Evolutionary conservation across 2,329 filamentous ascomycete genomes (phyloP), one percentile per base, ranked within the genome.

Genomic region (Kalmusia sp.): DNA sequence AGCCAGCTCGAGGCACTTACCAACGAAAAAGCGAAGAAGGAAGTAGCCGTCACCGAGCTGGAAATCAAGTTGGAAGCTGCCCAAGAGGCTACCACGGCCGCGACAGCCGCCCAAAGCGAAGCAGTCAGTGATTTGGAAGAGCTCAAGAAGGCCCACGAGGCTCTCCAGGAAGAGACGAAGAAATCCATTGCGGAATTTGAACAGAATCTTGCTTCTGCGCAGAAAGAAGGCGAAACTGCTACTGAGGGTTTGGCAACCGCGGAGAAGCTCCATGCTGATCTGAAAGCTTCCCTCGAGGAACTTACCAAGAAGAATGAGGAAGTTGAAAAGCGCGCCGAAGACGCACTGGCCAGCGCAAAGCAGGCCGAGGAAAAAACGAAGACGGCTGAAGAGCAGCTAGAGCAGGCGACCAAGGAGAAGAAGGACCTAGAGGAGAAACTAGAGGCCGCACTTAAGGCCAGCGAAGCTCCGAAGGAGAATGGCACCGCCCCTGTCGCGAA

Each of bases 11-110:
- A 48, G 3, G 33, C 43, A 11, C 40, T 61, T 14, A 66, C 63
- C 51, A 58, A 59, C 45, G 58, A 63, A 22, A 57, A 65, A 30
- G 63, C 45, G 21, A 35, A 44, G 25, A 45, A 49, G 17, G 27
- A 53, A 19, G 43, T 27, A 40, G 54, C 57, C 19, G 44, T 49
- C 15, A 46, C 58, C 17, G 35, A 61, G 35, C 48, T 59, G 33
- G 61, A 65, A 54, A 49, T 58, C 22, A 64, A 65, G 44, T 55
- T 55, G 9, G 54, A 62, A 52, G 51, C 58, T 17, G 57, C 56
- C 45, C 54, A 61, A 35, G 41, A 59, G 45, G 52, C 43, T 6
- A 46, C 51, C 12, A 52, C 57, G 35, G 30, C 44, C 12, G 39
- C 41, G 3, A 50, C 34, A 22, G n/a, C 17, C 8, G 43, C 43